Conservation (phyloP, 176 grass and related monocot species). For the Rhynchospora pubera region DNA sequence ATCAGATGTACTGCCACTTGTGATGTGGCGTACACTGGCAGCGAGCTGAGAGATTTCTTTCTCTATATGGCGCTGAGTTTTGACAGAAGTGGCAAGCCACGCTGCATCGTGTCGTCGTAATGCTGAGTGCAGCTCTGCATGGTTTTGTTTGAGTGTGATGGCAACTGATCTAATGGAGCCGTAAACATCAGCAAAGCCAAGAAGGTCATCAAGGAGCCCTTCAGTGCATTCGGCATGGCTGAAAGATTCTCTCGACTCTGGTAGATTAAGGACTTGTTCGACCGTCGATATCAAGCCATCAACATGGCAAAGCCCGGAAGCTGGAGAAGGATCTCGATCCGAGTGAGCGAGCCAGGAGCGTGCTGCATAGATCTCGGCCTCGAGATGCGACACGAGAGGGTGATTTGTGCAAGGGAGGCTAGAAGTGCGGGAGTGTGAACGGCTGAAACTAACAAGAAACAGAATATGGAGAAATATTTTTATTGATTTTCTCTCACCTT, state of each 20-base stretch:
- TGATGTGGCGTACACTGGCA: conserved; percentile 17
- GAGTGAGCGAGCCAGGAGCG: not conserved
- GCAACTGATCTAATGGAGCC: conserved; percentile 26
- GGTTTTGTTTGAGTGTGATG: conserved; percentile 26
- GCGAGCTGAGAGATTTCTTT: conserved; percentile 30
- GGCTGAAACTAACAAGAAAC: no score
- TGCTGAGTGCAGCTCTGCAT: conserved; percentile 12
- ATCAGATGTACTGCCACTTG: not conserved
- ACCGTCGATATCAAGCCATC: not conserved
- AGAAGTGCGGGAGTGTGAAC: conserved; percentile 7
- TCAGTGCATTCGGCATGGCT: not conserved
- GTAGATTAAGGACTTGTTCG: conserved; percentile 16
- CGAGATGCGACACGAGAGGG: conserved; percentile 4
- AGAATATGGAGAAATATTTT: no score
- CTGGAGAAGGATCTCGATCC: not conserved
- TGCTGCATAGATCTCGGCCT: not conserved
- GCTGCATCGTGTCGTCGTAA: conserved; percentile 19
- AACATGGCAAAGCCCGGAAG: not conserved
- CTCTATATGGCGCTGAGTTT: conserved; percentile 12
- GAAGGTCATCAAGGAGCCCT: conserved; percentile 3
- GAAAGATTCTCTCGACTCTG: not conserved
- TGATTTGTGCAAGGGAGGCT: conserved; percentile 9
- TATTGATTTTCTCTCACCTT: no score
- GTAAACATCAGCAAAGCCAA: conserved; percentile 27
- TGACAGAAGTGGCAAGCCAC: conserved; percentile 15